These are phyloP conservation scores for Kwoniella shandongensis DNA, from an alignment of 768 basidiomycete species.

Conservation along the genomic window DNA sequence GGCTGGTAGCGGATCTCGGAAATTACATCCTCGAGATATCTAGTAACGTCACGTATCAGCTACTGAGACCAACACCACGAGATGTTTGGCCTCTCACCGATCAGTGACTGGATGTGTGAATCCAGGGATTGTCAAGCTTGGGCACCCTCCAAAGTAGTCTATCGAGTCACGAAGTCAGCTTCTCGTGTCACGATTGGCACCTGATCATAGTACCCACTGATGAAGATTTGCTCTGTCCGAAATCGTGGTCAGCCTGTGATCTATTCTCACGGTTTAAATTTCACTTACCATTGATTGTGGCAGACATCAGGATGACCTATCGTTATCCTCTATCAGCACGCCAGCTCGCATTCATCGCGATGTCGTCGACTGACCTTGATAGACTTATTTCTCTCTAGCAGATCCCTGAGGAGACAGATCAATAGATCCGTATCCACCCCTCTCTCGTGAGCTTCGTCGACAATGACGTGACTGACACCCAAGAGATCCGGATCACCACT, in stretches of 20 bases:
- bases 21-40: slow-evolving; percentile 80
- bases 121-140: slow-evolving; percentile 80
- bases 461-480: slow-evolving; percentile 76
- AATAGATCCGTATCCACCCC: slow-evolving; percentile 89
- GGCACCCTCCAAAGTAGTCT: slow-evolving; percentile 77
- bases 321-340: slow-evolving; percentile 1
- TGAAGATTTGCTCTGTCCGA: slow-evolving; percentile 41
- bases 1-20: slow-evolving; percentile 63
- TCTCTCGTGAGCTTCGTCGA: slow-evolving; percentile 93
- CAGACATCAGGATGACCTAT: slow-evolving; percentile 80
- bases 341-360: background rate
- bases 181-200: background rate
- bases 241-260: slow-evolving; percentile 3
- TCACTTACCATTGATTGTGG: slow-evolving; percentile 74
- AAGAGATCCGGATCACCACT: slow-evolving; percentile 66
- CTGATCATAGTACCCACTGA: slow-evolving; percentile 22
- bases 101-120: slow-evolving; percentile 75
- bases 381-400: slow-evolving; percentile 63
- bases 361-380: slow-evolving; percentile 59
- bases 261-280: background rate
- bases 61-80: background rate
- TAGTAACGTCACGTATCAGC: slow-evolving; percentile 45
- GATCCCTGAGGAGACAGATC: slow-evolving; percentile 75
- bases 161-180: slow-evolving; percentile 43
- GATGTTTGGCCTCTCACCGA: slow-evolving; percentile 56